Evolutionary conservation across 2,329 filamentous ascomycete genomes (phyloP), one percentile per base, ranked within the genome.

Genomic region (Aureobasidium zeae): DNA sequence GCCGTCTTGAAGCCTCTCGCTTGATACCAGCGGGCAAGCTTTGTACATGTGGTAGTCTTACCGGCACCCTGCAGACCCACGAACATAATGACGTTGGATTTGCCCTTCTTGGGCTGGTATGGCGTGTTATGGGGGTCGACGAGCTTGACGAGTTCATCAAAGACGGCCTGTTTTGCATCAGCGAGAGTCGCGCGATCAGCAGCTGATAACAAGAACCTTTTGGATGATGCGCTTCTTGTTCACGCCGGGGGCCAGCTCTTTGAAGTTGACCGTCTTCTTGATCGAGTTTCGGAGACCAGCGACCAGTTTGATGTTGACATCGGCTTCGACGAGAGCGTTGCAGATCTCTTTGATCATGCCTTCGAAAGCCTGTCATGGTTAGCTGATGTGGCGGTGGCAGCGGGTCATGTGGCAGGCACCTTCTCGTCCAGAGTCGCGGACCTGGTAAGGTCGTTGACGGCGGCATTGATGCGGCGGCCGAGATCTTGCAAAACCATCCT

Each of bases 201-300:
- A 7, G 16, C 19, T 45, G 4, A 12, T 5, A 11, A 2, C 3
- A 5, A 4, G 13, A 2, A 45, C 43, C 65, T 96, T 96, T 60
- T 98, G 91, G 59, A 98, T 95, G 48, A 98, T 71, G 53, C 89
- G 86, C 69, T 96, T 96, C 77, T 96, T 98, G 73, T 96, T 98
- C 52, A 93, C 86, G 53, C 83, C 84, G 20, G 87, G 78, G 3
- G 87, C 84, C 12, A 95, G 75, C 49, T 94, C 86, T 62, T 91
- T 87, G 70, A 98, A 94, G 68, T 95, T 94, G 65, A 98, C 91
- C 22, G 81, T 77, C 47, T 75, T 68, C 61, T 87, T 87, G 62
- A 98, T 96, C 24, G 88, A 93, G 64, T 93, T 94, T 54, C 89
- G 86, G 35, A 98, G 79, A 55, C 82, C 80, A 58, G 84, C 80